Evolutionary conservation across 2,329 filamentous ascomycete species (phyloP), one percentile per base, ranked within the genome.

Genomic region (Paraphaeosphaeria minitans): DNA sequence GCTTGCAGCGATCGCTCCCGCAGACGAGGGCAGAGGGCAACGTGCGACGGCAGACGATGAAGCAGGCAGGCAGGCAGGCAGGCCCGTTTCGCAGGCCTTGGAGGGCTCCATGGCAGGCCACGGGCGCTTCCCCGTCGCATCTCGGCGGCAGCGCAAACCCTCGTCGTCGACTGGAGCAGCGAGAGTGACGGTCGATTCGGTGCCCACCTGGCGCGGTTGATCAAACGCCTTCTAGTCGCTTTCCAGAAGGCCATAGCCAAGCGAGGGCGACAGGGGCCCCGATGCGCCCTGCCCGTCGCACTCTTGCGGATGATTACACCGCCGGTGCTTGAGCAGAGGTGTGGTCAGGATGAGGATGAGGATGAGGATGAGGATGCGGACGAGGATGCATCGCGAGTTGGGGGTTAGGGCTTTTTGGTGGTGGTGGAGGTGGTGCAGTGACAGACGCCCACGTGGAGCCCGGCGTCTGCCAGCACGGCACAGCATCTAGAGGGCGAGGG

Each of bases 1-100:
- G 69, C 67, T 67, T 73, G 70, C 66, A 71, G 65, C 59, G 65
- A 74, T 71, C 64, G 43, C 58, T 64, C 62, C 58, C 59, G 45
- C 57, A 57, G 55, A 53, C 31, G 53, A 39, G 37, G 16, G 37
- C 37, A 39, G 53, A 39, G 37, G 16, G 37, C 37, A 39, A 39
- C 37, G 37, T 31, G 22, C 31, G 47, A 31, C 46, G 14, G 10
- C 59, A 67, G 63, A 66, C 55, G 63, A 47, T 57, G 55, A 56
- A 50, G 59, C 59, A 27, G 24, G 24, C 24, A 27, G 24, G 24
- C n/a, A 4, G 4, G 4, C 4, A 29, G 8, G 27, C 27, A 62
- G 57, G 61, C 60, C 56, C 62, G 59, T 61, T 52, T 66, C 54
- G 59, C 59, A 45, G 37, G 35, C 13, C 24, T 27, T 27, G 24